Conservation (phyloP, 768 basidiomycete genomes). For the Thelephora ganbajun region DNA sequence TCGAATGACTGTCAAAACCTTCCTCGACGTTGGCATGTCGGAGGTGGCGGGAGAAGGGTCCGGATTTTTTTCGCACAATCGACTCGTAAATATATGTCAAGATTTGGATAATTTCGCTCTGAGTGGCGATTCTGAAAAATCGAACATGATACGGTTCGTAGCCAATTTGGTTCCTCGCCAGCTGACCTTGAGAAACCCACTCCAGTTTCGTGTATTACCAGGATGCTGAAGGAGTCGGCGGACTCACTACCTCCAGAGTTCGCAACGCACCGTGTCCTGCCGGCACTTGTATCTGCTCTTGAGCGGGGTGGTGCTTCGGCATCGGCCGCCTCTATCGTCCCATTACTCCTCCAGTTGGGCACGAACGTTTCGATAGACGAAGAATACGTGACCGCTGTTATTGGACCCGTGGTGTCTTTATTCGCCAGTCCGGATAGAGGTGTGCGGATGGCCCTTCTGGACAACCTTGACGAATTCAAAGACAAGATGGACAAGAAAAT, state of each 20-base stretch:
- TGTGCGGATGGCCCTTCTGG: slow-evolving; percentile 85
- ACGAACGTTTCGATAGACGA: slow-evolving; percentile 44
- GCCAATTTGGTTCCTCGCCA: neutral
- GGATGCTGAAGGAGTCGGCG: slow-evolving; percentile 66
- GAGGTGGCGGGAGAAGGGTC: slow-evolving; percentile 38
- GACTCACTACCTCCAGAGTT: slow-evolving; percentile 80
- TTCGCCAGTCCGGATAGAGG: slow-evolving; percentile 87
- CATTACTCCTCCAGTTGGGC: slow-evolving; percentile 73
- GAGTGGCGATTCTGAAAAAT: slow-evolving; percentile 70
- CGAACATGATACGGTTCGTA: slow-evolving; percentile 48
- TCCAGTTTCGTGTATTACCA: slow-evolving; percentile 14
- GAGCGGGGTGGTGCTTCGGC: slow-evolving; percentile 55
- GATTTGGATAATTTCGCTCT: slow-evolving; percentile 80
- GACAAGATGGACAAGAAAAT: slow-evolving; percentile 79
- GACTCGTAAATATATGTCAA: slow-evolving; percentile 70
- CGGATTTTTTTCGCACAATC: slow-evolving; percentile 78
- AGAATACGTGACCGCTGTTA: slow-evolving; percentile 54
- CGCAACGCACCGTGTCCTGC: slow-evolving; percentile 72
- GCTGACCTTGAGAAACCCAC: neutral
- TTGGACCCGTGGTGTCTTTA: slow-evolving; percentile 71
- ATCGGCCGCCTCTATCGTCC: slow-evolving; percentile 64
- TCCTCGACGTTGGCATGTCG: slow-evolving; percentile 72
- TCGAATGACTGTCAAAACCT: slow-evolving; percentile 59
- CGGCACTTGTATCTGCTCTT: slow-evolving; percentile 65
- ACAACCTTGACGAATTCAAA: slow-evolving; percentile 69